Conservation (phyloP, 176 grass and related monocot genomes). For the Hsuehochloa calcarea region DNA sequence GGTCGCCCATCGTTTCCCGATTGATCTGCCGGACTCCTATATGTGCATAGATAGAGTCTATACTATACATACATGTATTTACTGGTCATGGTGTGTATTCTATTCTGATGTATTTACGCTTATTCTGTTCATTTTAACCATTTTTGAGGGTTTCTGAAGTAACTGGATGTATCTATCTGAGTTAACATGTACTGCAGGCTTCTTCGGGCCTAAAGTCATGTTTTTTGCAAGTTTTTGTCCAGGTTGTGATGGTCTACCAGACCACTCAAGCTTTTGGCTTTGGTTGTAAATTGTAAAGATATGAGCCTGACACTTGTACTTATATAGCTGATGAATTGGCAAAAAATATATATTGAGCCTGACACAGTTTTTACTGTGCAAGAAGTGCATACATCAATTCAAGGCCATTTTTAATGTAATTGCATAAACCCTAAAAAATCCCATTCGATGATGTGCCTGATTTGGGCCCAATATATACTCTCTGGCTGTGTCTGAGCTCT, state of each 20-base stretch:
- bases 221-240: constrained; percentile 17
- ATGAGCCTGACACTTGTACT: constrained; percentile 13
- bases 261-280: constrained; percentile 9
- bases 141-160: constrained; percentile 31
- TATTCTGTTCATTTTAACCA: background rate
- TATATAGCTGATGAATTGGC: constrained; percentile 24
- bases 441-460: background rate
- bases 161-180: constrained; percentile 27
- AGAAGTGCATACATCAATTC: background rate
- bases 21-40: background rate
- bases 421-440: background rate
- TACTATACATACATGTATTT: constrained; percentile 40
- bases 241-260: constrained; percentile 23
- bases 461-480: background rate
- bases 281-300: constrained; percentile 39
- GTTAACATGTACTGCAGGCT: constrained; percentile 23
- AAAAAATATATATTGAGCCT: background rate
- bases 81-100: constrained; percentile 37
- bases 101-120: constrained; percentile 11
- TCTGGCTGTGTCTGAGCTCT: background rate
- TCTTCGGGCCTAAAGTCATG: background rate
- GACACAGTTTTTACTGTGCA: background rate
- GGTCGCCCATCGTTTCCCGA: background rate
- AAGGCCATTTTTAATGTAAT: background rate
- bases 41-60: constrained; percentile 43